phyloP scores from a whole-genome alignment of 805 yeast genomes.

The Candida saitoana region DNA sequence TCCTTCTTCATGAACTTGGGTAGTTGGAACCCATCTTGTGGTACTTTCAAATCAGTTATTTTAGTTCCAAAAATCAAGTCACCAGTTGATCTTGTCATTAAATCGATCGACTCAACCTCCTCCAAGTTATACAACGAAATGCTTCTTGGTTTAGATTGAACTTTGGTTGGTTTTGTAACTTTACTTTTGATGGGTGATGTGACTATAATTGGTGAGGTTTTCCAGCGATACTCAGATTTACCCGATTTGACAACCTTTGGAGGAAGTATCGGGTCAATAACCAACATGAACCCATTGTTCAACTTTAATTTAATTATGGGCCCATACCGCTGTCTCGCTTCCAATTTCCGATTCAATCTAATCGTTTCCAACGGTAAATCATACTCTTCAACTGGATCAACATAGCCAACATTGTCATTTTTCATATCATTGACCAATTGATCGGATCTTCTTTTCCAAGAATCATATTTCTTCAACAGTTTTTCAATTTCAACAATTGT shows the following conservation, averaged over 20 bases:
- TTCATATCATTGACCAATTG: constrained; percentile 23
- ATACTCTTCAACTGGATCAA: constrained; percentile 22
- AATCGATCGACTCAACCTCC: constrained; percentile 3
- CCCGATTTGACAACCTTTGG: constrained; percentile 17
- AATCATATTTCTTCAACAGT: constrained; percentile 32
- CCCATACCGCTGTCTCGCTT: constrained; percentile 27
- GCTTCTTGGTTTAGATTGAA: neutral
- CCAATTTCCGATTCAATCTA: constrained; percentile 17
- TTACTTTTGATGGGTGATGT: neutral
- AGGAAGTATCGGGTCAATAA: constrained; percentile 36
- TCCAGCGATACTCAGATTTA: no score
- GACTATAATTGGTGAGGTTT: no score
- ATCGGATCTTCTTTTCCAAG: constrained; percentile 34
- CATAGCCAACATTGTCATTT: constrained; percentile 9
- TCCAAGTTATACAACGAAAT: neutral
- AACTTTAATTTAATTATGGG: constrained; percentile 34
- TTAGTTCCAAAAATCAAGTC: constrained; percentile 7
- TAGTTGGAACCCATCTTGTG: constrained; percentile 8
- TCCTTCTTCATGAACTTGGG: constrained; percentile 4
- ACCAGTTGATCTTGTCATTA: constrained; percentile 4
- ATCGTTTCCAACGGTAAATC: constrained; percentile 20
- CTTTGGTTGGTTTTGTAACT: neutral
- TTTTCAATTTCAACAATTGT: constrained; percentile 48
- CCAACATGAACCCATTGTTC: constrained; percentile 32
- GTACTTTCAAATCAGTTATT: constrained; percentile 3